A percentile compares a stretch with the other conserved stretches of the same genome.
phyloP scores from a whole-genome alignment of 2,329 filamentous ascomycete genomes.

The Aspergillus sclerotialis region DNA sequence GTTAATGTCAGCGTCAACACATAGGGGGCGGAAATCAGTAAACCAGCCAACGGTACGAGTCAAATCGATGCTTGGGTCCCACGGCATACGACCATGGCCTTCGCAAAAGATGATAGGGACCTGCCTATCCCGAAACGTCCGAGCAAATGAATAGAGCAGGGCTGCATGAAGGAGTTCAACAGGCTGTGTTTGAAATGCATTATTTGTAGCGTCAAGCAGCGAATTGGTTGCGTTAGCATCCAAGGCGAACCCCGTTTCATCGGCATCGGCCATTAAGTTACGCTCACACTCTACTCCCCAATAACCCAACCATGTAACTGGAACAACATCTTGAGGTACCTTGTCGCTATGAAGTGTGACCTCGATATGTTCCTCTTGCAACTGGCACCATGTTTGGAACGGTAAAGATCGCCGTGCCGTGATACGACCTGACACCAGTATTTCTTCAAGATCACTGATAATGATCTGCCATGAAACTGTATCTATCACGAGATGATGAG shows the following conservation, averaged over 20 bases:
- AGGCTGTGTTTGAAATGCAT: slow-evolving; percentile 9
- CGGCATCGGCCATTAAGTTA: too few species aligned
- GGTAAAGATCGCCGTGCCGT: slow-evolving; percentile 23
- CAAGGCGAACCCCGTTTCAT: slow-evolving; percentile 9
- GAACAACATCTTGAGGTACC: too few species aligned
- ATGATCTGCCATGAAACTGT: slow-evolving; percentile 11
- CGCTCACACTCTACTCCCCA: not conserved
- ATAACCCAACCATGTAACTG: too few species aligned
- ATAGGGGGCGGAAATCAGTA: too few species aligned
- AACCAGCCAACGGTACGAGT: slow-evolving; percentile 18
- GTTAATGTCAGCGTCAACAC: too few species aligned
- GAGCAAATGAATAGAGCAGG: slow-evolving; percentile 11
- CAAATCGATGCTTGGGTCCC: slow-evolving; percentile 10
- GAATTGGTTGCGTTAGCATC: slow-evolving; percentile 4
- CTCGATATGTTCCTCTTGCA: slow-evolving; percentile 56
- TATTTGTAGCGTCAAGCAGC: slow-evolving; percentile 7
- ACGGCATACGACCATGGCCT: slow-evolving; percentile 16
- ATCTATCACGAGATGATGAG: slow-evolving; percentile 10
- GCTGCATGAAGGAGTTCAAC: slow-evolving; percentile 15
- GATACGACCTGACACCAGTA: too few species aligned
- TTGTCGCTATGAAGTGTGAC: too few species aligned
- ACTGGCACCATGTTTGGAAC: slow-evolving; percentile 5
- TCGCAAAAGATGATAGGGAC: slow-evolving; percentile 15
- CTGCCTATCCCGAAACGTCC: slow-evolving; percentile 9
- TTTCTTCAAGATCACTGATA: slow-evolving; percentile 20